Base-by-base conservation (phyloP, 176 grass and related monocot genomes). In the Oryza nivara region DNA sequence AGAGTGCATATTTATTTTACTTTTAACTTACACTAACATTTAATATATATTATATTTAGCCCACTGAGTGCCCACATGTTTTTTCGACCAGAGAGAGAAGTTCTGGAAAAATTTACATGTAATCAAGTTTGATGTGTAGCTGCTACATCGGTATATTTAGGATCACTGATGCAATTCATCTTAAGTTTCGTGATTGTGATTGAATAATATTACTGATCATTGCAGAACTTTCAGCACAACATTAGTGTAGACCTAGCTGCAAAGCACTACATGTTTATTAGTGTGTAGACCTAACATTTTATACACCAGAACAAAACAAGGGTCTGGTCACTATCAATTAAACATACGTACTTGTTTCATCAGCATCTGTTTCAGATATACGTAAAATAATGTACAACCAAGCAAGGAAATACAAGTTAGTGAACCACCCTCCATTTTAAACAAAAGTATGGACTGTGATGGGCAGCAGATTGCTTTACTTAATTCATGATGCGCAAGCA, bases 401-500 rank as follows among this genome's bases (percentile, higher is more conserved):
- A 6, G 41, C n/a, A 82, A 7, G 3, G 3, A 9, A 68, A 49
- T 52, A 40, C 45, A 69, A 16, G 17, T 12, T 72, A 43, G 30
- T 54, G 28, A 11, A 11, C 28, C 44, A 54, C 32, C 43, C 2
- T 34, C 4, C 32, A 41, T 40, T 48, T 40, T 70, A 56, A 74
- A 81, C 19, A 19, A 23, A 35, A 38, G 19, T 17, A 47, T 75
- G 4, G 38, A 35, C n/a, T 65, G 40, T 1, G 4, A 54, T 8
- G 23, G 4, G 58, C n/a, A 34, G 19, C 46, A 36, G 23, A 49
- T 20, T 25, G 4, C 6, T 20, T 20, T 58, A 58, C 20, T 20
- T 20, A n/a, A 58, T 56, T 36, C 79, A 28, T 72, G 68, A 82
- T 11, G 19, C 11, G 19, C 11, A 76, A 84, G 73, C 64, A 43